Evolutionary conservation across 2,329 filamentous ascomycete genomes (phyloP).

Genomic region (Fusarium succisae): DNA sequence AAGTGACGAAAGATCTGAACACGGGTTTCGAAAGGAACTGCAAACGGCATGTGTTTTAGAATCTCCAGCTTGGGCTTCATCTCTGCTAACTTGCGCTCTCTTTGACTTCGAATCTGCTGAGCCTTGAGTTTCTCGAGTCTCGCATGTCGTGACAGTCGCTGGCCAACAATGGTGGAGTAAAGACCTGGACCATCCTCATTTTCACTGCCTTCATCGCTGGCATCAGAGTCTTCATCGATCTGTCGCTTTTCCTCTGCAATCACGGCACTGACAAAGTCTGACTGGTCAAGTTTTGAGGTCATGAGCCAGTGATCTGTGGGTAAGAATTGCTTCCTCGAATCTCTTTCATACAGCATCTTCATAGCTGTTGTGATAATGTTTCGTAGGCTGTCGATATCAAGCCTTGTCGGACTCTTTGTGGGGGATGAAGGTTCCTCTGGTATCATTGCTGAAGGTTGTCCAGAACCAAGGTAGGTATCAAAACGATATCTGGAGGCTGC

Average conservation of each 20-base stretch:
- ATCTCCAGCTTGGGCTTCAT: conserved; percentile 90
- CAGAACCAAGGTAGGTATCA: conserved; percentile 43
- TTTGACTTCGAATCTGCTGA: conserved; percentile 72
- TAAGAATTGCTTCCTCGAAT: conserved; percentile 87
- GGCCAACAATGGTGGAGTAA: conserved; percentile 58
- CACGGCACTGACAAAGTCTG: conserved; percentile 84
- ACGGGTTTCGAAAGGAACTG: conserved; percentile 90
- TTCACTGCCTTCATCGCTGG: conserved; percentile 51
- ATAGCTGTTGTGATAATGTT: conserved; percentile 82
- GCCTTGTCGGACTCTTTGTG: conserved; percentile 35
- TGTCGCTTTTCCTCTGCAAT: conserved; percentile 88
- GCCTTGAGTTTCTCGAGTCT: conserved; percentile 70
- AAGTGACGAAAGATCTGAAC: conserved; percentile 96
- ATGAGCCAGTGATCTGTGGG: conserved; percentile 92
- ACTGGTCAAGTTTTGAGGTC: conserved; percentile 87
- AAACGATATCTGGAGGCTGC: conserved; percentile 40
- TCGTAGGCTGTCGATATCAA: conserved; percentile 82
- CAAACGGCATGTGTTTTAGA: conserved; percentile 94
- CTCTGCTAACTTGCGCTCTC: conserved; percentile 77
- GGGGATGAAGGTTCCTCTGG: not conserved
- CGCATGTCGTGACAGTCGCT: conserved; percentile 69
- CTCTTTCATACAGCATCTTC: conserved; percentile 90
- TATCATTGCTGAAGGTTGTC: not conserved
- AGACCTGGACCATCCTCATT: conserved; percentile 40
- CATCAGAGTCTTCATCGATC: conserved; percentile 59